Evolutionary conservation across 257 asterid species (phyloP).

Genomic region (Solanum etuberosum): DNA sequence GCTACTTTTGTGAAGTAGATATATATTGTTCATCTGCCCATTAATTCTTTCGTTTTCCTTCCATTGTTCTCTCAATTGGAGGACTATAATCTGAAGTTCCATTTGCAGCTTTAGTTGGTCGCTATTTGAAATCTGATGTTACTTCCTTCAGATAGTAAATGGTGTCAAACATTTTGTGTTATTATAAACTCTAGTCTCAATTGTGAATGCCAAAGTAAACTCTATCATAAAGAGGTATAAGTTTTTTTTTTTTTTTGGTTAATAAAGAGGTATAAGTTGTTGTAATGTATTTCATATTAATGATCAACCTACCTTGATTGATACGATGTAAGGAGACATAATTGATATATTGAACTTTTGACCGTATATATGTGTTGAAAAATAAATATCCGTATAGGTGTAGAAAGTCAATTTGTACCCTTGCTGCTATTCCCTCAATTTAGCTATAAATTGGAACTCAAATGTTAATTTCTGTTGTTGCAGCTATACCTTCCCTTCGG

Average conservation of each 20-base stretch:
- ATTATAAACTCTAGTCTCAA: not conserved
- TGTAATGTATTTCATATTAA: not conserved
- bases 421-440: not conserved
- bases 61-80: not conserved
- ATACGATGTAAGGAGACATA: not conserved
- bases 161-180: not conserved
- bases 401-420: not conserved
- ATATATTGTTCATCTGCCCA: not conserved
- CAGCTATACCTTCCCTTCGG: slow-evolving; percentile 95
- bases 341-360: not conserved
- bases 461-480: slow-evolving; percentile 4
- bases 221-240: not conserved
- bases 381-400: not conserved
- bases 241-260: no score
- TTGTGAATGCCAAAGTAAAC: not conserved
- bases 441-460: not conserved
- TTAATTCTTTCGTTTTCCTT: not conserved
- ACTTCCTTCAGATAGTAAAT: not conserved
- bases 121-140: not conserved
- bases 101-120: not conserved
- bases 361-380: not conserved
- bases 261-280: not conserved
- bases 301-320: not conserved
- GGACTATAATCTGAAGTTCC: not conserved
- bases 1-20: not conserved